A percentile compares a stretch with the other conserved stretches of the same genome.
These are phyloP conservation scores for Penicillium desertorum DNA, from an alignment of 495 filamentous ascomycete species.

Conservation along the genomic window DNA sequence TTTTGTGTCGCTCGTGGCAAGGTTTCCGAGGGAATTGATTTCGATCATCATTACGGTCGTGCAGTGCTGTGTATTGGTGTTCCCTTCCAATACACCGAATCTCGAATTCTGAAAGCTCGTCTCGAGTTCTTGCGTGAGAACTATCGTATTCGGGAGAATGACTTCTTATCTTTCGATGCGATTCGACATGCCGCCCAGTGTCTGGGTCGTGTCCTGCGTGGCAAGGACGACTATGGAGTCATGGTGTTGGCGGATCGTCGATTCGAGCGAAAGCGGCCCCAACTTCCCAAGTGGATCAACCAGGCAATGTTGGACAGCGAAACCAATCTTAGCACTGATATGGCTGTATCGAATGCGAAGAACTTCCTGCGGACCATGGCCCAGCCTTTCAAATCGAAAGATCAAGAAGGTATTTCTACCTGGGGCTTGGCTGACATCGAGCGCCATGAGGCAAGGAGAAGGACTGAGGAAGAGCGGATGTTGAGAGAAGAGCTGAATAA, in stretches of 20 bases:
- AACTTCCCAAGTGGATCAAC: conserved; percentile 97
- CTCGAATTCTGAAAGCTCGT: conserved; percentile 91
- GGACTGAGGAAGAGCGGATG: conserved; percentile 64
- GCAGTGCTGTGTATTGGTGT: conserved; percentile 97
- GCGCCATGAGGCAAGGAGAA: conserved; percentile 65
- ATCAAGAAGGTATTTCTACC: conserved; percentile 88
- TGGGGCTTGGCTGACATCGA: conserved; percentile 81
- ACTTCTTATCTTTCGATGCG: conserved; percentile 98
- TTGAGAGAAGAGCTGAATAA: conserved; percentile 32
- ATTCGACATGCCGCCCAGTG: conserved; percentile 99
- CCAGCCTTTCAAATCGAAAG: conserved; percentile 75
- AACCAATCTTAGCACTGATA: conserved; percentile 87
- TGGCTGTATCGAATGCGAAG: conserved; percentile 85
- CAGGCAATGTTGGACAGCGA: conserved; percentile 82
- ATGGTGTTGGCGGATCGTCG: conserved; percentile 96
- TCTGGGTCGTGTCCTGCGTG: conserved; percentile 88
- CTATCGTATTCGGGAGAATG: conserved; percentile 95
- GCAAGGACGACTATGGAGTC: conserved; percentile 98
- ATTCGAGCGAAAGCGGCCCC: conserved; percentile 83
- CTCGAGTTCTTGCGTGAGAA: conserved; percentile 95
- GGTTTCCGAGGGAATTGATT: conserved; percentile 97
- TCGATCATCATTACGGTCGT: conserved; percentile 97
- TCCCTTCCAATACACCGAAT: conserved; percentile 98
- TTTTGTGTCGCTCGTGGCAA: conserved; percentile 96
- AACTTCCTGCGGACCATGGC: conserved; percentile 89